phyloP scores from a whole-genome alignment of 495 filamentous ascomycete genomes.

The Neurospora africana region DNA sequence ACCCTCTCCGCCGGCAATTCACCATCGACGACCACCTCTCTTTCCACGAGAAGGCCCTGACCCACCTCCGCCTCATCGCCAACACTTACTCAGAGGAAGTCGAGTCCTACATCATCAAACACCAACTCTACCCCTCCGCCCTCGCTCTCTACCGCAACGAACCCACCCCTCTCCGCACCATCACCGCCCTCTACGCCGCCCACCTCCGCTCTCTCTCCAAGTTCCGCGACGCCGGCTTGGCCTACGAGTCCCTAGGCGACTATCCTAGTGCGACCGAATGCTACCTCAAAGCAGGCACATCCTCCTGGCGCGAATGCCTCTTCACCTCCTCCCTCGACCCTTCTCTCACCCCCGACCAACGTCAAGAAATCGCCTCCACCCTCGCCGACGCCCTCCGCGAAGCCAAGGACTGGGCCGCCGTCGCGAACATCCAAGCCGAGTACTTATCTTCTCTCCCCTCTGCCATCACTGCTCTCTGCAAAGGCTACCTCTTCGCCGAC shows the following conservation, averaged over 20 bases:
- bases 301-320: conserved; percentile 80
- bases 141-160: conserved; percentile 80
- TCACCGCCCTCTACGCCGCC: conserved; percentile 68
- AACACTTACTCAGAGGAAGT: conserved; percentile 55
- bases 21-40: conserved; percentile 81
- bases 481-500: conserved; percentile 72
- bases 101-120: conserved; percentile 61
- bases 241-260: conserved; percentile 75
- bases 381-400: conserved; percentile 68
- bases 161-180: conserved; percentile 37
- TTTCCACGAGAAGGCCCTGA: conserved; percentile 64
- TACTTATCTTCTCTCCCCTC: conserved; percentile 60
- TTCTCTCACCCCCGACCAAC: conserved; percentile 43
- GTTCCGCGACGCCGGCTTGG: conserved; percentile 75
- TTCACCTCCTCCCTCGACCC: conserved; percentile 58
- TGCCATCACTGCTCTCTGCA: conserved; percentile 65
- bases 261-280: conserved; percentile 61
- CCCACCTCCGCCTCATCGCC: conserved; percentile 55
- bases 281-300: conserved; percentile 62
- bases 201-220: conserved; percentile 62
- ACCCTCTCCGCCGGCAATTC: conserved; percentile 57
- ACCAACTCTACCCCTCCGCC: conserved; percentile 67
- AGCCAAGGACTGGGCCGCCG: conserved; percentile 67
- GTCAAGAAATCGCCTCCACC: conserved; percentile 52
- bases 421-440: conserved; percentile 70